Evolutionary conservation across 176 grass and related monocot species (phyloP).

Genomic region (Juncus effusus): DNA sequence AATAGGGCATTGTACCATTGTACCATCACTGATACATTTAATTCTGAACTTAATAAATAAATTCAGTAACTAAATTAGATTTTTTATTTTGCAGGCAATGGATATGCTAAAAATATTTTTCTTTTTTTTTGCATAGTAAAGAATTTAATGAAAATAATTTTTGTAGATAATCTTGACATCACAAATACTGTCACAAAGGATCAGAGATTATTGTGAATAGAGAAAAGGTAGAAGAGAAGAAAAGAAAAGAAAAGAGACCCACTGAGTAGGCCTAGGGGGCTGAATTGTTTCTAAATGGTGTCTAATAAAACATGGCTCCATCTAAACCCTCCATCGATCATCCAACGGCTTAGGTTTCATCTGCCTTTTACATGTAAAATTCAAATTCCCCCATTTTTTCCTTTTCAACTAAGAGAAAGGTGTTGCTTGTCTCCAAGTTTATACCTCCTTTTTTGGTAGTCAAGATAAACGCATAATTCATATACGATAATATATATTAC

Average conservation of each 20-base stretch:
- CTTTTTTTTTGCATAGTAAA: too few relatives aligned
- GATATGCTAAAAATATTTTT: too few relatives aligned
- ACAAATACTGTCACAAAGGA: background rate
- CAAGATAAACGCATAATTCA: background rate
- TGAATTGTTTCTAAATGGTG: background rate
- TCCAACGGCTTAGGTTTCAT: background rate
- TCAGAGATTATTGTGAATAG: background rate
- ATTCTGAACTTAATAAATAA: too few relatives aligned
- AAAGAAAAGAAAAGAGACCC: background rate
- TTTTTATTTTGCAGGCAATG: too few relatives aligned
- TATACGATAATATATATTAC: too few relatives aligned
- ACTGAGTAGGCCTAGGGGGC: slow-evolving; percentile 8
- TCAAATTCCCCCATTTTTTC: too few relatives aligned
- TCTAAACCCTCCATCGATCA: background rate
- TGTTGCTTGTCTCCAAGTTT: background rate
- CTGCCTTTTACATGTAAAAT: too few relatives aligned
- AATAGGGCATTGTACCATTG: background rate
- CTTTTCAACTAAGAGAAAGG: too few relatives aligned
- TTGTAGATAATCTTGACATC: too few relatives aligned
- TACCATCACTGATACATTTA: background rate
- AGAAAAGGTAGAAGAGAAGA: background rate
- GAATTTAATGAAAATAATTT: too few relatives aligned
- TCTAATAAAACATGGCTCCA: background rate
- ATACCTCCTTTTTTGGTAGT: slow-evolving; percentile 12
- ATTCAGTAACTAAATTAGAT: too few relatives aligned